These are phyloP conservation scores for Biscutella laevigata DNA, from an alignment of 441 rosid genomes.

Conservation along the genomic window DNA sequence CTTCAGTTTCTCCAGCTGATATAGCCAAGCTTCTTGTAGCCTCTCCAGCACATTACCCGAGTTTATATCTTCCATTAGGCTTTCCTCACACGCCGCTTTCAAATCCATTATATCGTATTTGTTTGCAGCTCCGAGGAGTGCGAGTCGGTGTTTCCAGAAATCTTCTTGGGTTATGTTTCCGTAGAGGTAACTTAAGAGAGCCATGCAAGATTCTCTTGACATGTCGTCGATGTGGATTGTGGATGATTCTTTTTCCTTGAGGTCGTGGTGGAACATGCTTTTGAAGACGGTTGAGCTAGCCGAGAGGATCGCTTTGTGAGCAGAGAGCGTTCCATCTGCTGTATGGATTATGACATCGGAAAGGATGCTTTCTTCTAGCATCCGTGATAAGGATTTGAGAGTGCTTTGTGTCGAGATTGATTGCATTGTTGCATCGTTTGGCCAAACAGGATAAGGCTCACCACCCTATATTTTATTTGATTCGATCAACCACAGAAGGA, in stretches of 20 bases:
- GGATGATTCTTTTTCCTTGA: conserved; percentile 82
- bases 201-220: conserved; percentile 67
- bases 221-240: conserved; percentile 71
- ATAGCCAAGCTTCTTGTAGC: conserved; percentile 87
- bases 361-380: conserved; percentile 70
- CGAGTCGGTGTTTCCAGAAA: conserved; percentile 79
- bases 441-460: conserved; percentile 61
- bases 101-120: conserved; percentile 65
- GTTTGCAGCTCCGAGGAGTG: conserved; percentile 75
- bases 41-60: conserved; percentile 75
- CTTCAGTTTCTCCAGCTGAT: conserved; percentile 72
- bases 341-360: conserved; percentile 71
- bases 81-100: conserved; percentile 75
- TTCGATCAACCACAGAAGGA: not conserved
- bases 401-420: conserved; percentile 47
- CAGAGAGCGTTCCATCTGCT: conserved; percentile 58
- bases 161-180: conserved; percentile 69
- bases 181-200: conserved; percentile 64
- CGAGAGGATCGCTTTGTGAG: conserved; percentile 79
- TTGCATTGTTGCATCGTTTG: conserved; percentile 56
- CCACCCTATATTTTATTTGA: conserved; percentile 41
- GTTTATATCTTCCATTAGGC: conserved; percentile 81
- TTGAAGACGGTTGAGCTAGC: conserved; percentile 82
- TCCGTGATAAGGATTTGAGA: conserved; percentile 66
- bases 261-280: conserved; percentile 85